Base-by-base conservation (phyloP, 2,329 filamentous ascomycete genomes). In the Tympanopsis confertula region DNA sequence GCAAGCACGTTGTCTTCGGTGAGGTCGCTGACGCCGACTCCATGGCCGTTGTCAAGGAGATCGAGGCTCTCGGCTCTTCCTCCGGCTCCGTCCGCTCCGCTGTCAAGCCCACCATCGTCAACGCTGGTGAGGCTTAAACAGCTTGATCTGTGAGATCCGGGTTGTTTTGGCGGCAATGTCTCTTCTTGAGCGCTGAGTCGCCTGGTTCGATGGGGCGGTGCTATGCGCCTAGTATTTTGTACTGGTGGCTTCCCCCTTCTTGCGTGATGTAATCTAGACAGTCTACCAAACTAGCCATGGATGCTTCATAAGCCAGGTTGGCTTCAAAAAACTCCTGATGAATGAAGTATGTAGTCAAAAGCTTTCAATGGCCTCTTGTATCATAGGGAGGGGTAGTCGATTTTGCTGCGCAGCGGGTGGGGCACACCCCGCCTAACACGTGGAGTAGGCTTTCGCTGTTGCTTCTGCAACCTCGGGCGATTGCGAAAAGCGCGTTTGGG, bases 1-100 rank as follows among this genome's bases (percentile, higher is more conserved):
- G 75, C 56, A 82, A 82, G 61, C 85, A 91, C 71, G 82, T 87
- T 62, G 83, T 87, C 57, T 88, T 88, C 65, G 86, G 85, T 57
- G 69, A 84, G 66, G 82, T 88, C 35, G 65, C 66, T 41, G 67
- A 71, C 45, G 42, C 58, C 1, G 47, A 59, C 33, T 68, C 63
- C 41, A 48, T 75, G 58, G 52, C 61, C 20, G 46, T 78, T 41
- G 74, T 82, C 59, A 70, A 65, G 64, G 65, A 72, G 42, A 55
- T 82, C 30, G 77, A 82, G 69, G 71, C 70, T 39, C 70, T 66
- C 39, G 77, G 76, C 50, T 67, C 63, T 42, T 51, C 61, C 46
- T 67, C 57, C 52, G 77, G 77, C 42, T 57, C 63, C 42, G 62
- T 77, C 56, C 65, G 69, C 54, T 74, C 71, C 60, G 48, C 45